Percentiles rank a stretch among this genome's conserved stretches.
Conservation (phyloP, 768 basidiomycete species). For the Calocybe gangraenosa region DNA sequence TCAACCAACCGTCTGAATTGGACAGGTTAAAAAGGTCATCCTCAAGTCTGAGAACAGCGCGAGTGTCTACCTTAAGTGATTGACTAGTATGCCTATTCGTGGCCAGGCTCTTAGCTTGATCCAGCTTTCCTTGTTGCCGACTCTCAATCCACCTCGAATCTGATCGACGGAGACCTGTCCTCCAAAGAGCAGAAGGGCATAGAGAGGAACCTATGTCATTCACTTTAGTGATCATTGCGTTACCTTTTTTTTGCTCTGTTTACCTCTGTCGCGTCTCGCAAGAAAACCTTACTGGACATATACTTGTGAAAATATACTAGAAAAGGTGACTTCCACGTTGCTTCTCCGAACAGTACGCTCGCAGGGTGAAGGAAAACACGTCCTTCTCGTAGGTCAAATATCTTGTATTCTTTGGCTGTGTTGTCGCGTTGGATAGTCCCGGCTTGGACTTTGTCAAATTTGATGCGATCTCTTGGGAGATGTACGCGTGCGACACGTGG, state of each 20-base stretch:
- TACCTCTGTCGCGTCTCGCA: conserved; percentile 87
- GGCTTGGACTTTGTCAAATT: conserved; percentile 81
- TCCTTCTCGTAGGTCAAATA: conserved; percentile 63
- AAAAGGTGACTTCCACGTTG: conserved; percentile 75
- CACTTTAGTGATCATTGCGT: neutral
- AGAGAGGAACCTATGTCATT: conserved; percentile 69
- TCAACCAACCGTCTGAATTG: conserved; percentile 60
- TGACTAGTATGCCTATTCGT: conserved; percentile 86
- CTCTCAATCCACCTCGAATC: conserved; percentile 68
- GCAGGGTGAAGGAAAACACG: conserved; percentile 82
- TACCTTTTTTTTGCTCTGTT: conserved; percentile 10
- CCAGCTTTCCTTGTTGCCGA: conserved; percentile 47
- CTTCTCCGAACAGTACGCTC: conserved; percentile 72
- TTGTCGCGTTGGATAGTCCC: conserved; percentile 86
- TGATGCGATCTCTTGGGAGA: conserved; percentile 68
- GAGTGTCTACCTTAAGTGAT: conserved; percentile 66
- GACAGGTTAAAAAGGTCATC: neutral
- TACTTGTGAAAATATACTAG: conserved; percentile 82
- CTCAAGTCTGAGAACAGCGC: neutral
- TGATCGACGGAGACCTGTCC: conserved; percentile 77
- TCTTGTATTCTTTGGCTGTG: conserved; percentile 77
- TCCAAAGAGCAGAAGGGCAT: conserved; percentile 80
- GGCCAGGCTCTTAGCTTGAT: conserved; percentile 79
- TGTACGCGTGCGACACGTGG: conserved; percentile 76
- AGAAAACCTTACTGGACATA: conserved; percentile 76